Percentiles rank a stretch among this genome's conserved stretches.
Evolutionary conservation across 176 grass and related monocot genomes (phyloP).

Genomic region (Stipa capillata): DNA sequence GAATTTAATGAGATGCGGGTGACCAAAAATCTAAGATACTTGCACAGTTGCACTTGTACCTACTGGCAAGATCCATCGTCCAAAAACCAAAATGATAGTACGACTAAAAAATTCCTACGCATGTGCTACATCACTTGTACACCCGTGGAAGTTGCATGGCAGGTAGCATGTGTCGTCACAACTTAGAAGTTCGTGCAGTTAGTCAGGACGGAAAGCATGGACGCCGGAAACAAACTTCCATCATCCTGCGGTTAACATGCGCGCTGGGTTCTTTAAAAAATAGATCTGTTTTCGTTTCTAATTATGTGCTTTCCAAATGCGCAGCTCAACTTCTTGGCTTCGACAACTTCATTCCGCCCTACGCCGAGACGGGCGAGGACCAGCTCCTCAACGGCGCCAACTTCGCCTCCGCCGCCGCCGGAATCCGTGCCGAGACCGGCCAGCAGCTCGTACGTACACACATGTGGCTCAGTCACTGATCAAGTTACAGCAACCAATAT

Average conservation of each 20-base stretch:
- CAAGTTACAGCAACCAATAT: not conserved
- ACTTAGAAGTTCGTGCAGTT: not conserved
- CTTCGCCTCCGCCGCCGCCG: constrained; percentile 97
- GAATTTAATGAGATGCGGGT: too few species aligned
- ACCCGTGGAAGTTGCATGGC: not conserved
- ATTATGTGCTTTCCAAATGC: not conserved
- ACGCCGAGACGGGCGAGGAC: constrained; percentile 42
- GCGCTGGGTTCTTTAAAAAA: too few species aligned
- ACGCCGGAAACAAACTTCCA: not conserved
- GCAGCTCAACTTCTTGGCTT: constrained; percentile 84
- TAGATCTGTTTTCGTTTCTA: too few species aligned
- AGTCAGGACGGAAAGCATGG: not conserved
- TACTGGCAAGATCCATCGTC: not conserved
- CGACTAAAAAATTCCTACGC: not conserved
- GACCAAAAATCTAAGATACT: too few species aligned
- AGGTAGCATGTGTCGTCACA: not conserved
- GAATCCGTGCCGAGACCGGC: constrained; percentile 89
- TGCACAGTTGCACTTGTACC: not conserved
- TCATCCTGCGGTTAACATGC: not conserved
- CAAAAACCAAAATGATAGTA: too few species aligned
- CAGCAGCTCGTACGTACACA: constrained; percentile 58
- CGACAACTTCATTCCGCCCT: constrained; percentile 74
- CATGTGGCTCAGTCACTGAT: not conserved
- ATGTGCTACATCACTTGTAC: not conserved
- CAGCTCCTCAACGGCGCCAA: constrained; percentile 77